Base-by-base conservation (phyloP, 306 rosid species). In the Cicer pinnatifidum region DNA sequence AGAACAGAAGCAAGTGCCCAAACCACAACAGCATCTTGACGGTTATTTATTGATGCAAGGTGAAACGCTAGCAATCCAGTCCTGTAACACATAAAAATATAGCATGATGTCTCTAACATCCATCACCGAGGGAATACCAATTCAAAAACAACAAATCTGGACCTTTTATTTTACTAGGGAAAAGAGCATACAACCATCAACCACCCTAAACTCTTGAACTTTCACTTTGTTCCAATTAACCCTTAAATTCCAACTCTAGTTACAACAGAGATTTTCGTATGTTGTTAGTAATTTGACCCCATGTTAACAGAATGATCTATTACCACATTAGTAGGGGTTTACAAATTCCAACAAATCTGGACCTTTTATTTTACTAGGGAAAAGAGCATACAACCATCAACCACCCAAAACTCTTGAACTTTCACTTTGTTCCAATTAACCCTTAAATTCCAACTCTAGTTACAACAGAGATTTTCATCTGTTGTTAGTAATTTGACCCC, bases 31-130 rank as follows among this genome's bases (percentile, higher is more conserved):
- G 87, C 83, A 77, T 91, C 91, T 84, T 89, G 99, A 61, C 96
- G 90, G 53, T 82, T 80, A 53, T 86, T 79, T 59, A 86, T 83
- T 75, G 91, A 81, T 59, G 96, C 91, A 80, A 87, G 61, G 85
- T 94, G 97, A 87, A 94, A 86, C 6, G 88, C 95, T 78, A 94
- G 82, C 79, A 94, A 72, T 71, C 89, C 96, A 56, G 87, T 78
- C 99, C 99, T 94, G 88, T 63, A 39, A 38, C 41, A 70, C 45
- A n/a, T 9, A 75, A 75, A 77, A 82, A 84, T 47, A 68, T 6
- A 48, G 76, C 71, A 82, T 11, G 40, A 63, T 63, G 69, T 71
- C 58, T 78, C 69, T 75, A 72, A 82, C 70, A 48, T 40, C 19
- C 63, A 78, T n/a, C 54, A 71, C 9, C 23, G 39, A 13, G 39